Conservation (phyloP, 257 asterid genomes). For the Coffea canephora region DNA sequence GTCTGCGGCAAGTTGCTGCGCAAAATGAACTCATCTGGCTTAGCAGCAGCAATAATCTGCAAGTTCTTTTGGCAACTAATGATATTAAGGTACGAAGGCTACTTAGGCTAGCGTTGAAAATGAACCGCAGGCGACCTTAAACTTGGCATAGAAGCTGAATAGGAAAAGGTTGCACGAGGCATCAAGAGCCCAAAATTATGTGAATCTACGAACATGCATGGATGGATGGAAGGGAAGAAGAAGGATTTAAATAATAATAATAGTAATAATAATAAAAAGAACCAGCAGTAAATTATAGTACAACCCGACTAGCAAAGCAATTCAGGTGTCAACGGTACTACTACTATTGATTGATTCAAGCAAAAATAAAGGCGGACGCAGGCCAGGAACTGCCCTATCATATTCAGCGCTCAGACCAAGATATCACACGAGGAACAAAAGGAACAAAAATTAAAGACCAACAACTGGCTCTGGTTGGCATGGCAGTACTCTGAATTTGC, state of each 20-base stretch:
- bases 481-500: neutral
- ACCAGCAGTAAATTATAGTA: constrained; percentile 2
- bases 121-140: neutral
- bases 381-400: neutral
- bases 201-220: neutral
- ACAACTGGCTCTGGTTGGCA: neutral
- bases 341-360: neutral
- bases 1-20: neutral
- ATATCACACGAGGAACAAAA: neutral
- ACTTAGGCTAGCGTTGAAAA: neutral
- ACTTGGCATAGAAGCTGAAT: neutral
- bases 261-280: neutral
- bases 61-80: neutral
- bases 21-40: neutral
- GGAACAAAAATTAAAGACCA: neutral
- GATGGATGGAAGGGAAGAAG: neutral
- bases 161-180: neutral
- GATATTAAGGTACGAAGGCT: neutral
- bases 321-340: neutral
- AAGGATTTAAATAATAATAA: neutral
- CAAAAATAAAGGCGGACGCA: neutral
- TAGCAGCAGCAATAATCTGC: neutral
- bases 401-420: neutral
- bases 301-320: constrained; percentile 14
- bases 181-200: neutral